Conservation (phyloP, 192 early-diverging fungal species). For the Entomortierella beljakovae region DNA sequence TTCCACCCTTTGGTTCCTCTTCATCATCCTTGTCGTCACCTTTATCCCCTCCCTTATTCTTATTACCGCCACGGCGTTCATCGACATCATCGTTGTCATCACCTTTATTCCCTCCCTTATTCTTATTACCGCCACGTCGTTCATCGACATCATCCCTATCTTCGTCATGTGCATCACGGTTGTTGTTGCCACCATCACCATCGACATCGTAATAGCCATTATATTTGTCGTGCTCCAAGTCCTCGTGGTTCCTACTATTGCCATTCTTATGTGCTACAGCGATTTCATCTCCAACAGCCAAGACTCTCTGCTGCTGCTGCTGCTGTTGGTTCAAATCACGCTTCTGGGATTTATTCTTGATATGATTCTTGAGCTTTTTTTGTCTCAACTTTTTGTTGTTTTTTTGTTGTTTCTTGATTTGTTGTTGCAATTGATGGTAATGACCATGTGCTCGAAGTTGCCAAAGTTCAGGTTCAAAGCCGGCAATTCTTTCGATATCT, state of each 20-base stretch:
- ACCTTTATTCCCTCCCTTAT: neutral
- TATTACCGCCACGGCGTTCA: neutral
- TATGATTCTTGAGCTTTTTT: neutral
- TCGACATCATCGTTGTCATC: neutral
- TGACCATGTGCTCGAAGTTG: constrained; percentile 29
- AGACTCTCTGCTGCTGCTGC: constrained; percentile 1
- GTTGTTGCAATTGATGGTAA: constrained; percentile 9
- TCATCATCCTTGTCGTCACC: neutral
- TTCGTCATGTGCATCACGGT: no score
- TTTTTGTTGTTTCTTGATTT: neutral
- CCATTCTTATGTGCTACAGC: neutral
- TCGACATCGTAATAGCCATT: constrained; percentile 17
- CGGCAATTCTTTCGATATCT: neutral
- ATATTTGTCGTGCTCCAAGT: constrained; percentile 27
- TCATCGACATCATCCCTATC: no score
- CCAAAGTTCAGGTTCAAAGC: constrained; percentile 27
- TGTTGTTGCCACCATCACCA: neutral
- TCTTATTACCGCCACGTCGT: no score
- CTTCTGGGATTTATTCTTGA: constrained; percentile 6
- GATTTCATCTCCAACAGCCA: neutral
- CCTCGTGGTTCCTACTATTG: constrained; percentile 12
- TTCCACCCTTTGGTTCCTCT: neutral
- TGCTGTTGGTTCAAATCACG: no score
- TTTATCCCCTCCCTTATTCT: constrained; percentile 4
- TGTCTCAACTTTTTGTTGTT: neutral